Base-by-base conservation (phyloP, 2,329 filamentous ascomycete species). In the Ceratocystis diversiconidia region DNA sequence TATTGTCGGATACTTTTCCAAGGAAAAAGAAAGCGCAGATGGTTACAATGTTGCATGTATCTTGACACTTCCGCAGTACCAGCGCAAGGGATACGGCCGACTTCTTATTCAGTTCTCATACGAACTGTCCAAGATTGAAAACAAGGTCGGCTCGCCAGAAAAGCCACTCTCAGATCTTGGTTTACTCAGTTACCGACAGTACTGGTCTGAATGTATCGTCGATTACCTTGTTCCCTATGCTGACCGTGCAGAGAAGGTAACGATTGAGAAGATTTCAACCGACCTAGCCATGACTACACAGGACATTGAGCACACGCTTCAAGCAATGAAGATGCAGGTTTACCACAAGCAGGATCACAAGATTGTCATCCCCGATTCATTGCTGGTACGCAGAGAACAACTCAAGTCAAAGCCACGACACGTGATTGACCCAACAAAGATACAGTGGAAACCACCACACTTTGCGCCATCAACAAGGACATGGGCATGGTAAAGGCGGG, bases 11-110 rank as follows among this genome's bases (percentile, higher is more conserved):
- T 99, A 96, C 73, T 99, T 99, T 75, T 95, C 89, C 65, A 99
- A 99, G 74, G 94, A 99, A 75, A 99, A 99, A 71, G 94, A 99
- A 75, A 92, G 88, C 48, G 91, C 91, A 0, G 95, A 99, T 71
- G 90, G 89, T 36, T 99, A 97, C 81, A 99, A 99, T 73, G 87
- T 99, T 41, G 95, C 94, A 3, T 99, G 95, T 82, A 99, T 99
- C 73, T 79, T 99, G 67, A 99, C 94, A 0, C 80, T 99, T 2
- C 94, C 94, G 0, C 95, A 99, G 73, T 97, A 95, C 71, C 94
- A 99, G 75, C 85, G 94, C 28, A 94, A 95, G 73, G 94, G 94
- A 0, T 96, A 94, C 71, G 94, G 95, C 28, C 87, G 90, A 67
- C 80, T 99, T 12, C 82, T 99, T 66, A 99, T 99, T 71, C 91